Conservation (phyloP, 768 basidiomycete species). For the Termitomyces sp. region DNA sequence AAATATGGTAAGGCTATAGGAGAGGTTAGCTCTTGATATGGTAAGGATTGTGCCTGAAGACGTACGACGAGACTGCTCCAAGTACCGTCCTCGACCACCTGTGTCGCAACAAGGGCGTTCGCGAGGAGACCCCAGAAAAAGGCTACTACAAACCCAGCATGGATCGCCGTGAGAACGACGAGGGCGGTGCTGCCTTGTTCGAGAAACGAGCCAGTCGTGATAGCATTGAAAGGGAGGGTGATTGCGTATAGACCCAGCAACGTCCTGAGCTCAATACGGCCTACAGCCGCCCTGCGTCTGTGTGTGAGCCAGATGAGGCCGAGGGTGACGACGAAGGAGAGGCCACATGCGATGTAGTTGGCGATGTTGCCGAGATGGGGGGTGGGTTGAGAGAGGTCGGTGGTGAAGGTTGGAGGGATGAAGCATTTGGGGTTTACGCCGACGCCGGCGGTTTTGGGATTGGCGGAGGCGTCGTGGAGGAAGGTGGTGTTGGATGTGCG, state of each 20-base stretch:
- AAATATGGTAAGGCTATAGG: conserved; percentile 56
- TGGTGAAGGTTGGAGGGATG: conserved; percentile 56
- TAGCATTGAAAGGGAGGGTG: conserved; percentile 73
- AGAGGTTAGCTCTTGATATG: neutral
- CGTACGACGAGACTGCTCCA: conserved; percentile 62
- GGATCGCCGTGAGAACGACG: conserved; percentile 69
- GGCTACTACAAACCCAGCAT: conserved; percentile 71
- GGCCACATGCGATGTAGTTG: conserved; percentile 77
- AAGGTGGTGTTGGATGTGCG: conserved; percentile 34
- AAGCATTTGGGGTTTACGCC: conserved; percentile 83
- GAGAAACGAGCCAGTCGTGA: conserved; percentile 78
- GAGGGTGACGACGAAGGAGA: conserved; percentile 60
- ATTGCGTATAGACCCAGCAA: conserved; percentile 66
- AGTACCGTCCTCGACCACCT: conserved; percentile 91
- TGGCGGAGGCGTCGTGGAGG: conserved; percentile 38
- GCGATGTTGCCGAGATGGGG: conserved; percentile 71
- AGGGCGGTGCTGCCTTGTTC: conserved; percentile 72
- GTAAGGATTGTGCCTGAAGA: no score
- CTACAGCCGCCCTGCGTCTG: conserved; percentile 85
- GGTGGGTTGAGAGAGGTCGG: conserved; percentile 33
- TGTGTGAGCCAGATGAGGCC: conserved; percentile 54
- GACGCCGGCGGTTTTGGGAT: conserved; percentile 59
- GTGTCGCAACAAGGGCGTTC: conserved; percentile 79
- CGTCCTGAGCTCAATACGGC: conserved; percentile 69
- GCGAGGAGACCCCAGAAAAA: conserved; percentile 79